A percentile compares a stretch with the other conserved stretches of the same genome.
phyloP scores from a whole-genome alignment of 1,284 basidiomycete genomes.

The Irpex lacteus region DNA sequence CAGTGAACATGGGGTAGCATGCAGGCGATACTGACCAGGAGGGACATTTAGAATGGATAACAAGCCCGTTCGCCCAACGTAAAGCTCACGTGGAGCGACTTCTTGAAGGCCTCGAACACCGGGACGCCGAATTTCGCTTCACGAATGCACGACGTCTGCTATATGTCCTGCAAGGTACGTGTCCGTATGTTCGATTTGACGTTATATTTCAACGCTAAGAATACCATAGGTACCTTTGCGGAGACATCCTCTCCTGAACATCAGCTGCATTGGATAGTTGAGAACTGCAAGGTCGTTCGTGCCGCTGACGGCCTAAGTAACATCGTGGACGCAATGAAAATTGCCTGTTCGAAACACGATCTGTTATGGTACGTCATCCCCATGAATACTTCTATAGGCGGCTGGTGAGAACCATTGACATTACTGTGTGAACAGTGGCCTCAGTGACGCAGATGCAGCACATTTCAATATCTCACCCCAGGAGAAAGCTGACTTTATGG shows the following conservation, averaged over 20 bases:
- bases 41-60: constrained; percentile 73
- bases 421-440: constrained; percentile 41
- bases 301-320: constrained; percentile 81
- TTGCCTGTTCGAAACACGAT: constrained; percentile 88
- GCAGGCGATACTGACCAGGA: not conserved
- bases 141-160: constrained; percentile 84
- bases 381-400: not conserved
- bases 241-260: constrained; percentile 91
- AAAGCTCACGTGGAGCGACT: constrained; percentile 76
- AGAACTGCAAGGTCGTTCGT: constrained; percentile 89
- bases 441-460: constrained; percentile 68
- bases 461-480: constrained; percentile 66
- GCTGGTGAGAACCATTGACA: not conserved
- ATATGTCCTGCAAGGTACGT: constrained; percentile 86
- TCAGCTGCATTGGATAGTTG: constrained; percentile 94
- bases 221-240: constrained; percentile 75
- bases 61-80: constrained; percentile 56
- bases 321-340: constrained; percentile 87
- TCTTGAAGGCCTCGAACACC: constrained; percentile 83
- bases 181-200: constrained; percentile 20
- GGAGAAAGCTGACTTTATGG: constrained; percentile 77
- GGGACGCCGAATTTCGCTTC: constrained; percentile 80
- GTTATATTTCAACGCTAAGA: constrained; percentile 6
- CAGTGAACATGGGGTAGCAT: not conserved
- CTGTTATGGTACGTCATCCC: constrained; percentile 57